Conservation (phyloP, 192 early-diverging fungal species). For the Backusella macrospora region DNA sequence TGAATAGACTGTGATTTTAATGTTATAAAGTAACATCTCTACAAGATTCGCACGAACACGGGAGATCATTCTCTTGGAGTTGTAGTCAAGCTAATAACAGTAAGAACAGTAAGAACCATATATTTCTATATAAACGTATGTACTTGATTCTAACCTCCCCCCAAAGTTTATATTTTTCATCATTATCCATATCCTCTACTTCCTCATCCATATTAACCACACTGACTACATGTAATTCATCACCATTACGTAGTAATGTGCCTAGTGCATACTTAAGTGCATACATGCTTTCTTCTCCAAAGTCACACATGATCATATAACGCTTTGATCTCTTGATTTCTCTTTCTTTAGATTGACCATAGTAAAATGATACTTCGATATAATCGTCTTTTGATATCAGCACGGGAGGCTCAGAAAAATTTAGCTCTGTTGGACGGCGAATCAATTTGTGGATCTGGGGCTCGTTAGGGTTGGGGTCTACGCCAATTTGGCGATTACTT, state of each 20-base stretch:
- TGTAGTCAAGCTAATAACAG: constrained; percentile 32
- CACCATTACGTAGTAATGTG: constrained; percentile 53
- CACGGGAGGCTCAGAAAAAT: constrained; percentile 22
- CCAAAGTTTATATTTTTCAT: constrained; percentile 33
- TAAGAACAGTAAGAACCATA: not conserved
- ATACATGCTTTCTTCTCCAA: constrained; percentile 53
- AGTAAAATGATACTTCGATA: constrained; percentile 24
- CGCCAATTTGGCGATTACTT: constrained; percentile 35
- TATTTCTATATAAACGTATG: not conserved
- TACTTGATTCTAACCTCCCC: not conserved
- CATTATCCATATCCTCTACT: constrained; percentile 23
- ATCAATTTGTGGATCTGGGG: constrained; percentile 10
- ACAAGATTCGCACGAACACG: constrained; percentile 32
- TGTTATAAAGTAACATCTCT: constrained; percentile 41
- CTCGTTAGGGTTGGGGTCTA: constrained; percentile 14
- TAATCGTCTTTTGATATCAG: constrained; percentile 16
- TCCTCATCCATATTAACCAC: constrained; percentile 48
- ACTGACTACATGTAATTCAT: constrained; percentile 51
- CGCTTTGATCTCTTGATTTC: constrained; percentile 11
- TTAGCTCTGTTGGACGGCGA: constrained; percentile 15
- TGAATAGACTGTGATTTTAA: constrained; percentile 32
- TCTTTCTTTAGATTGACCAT: constrained; percentile 19
- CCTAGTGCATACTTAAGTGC: constrained; percentile 53
- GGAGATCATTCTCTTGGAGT: constrained; percentile 36
- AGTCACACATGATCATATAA: constrained; percentile 56